Evolutionary conservation across 2,329 filamentous ascomycete genomes (phyloP).

Genomic region (Curvularia verruculosa): DNA sequence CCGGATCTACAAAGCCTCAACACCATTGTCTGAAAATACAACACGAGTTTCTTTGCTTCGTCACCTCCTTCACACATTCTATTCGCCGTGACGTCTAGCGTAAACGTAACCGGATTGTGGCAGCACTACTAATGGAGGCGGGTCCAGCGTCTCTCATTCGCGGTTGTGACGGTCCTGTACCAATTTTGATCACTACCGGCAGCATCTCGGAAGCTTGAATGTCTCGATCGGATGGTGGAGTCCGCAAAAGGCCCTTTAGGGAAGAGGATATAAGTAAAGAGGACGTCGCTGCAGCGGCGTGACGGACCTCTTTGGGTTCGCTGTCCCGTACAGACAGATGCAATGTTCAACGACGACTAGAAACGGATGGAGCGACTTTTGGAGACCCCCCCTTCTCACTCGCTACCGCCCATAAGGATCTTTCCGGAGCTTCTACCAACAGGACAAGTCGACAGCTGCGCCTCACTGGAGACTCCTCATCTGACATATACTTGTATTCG

Average conservation of each 20-base stretch:
- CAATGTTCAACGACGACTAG: conserved; percentile 16
- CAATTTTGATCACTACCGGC: conserved; percentile 28
- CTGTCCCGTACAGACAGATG: conserved; percentile 12
- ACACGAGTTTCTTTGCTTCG: background rate
- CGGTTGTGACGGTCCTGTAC: conserved; percentile 20
- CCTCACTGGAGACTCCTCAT: conserved; percentile 16
- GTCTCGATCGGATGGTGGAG: conserved; percentile 24
- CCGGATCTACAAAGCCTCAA: conserved; percentile 18
- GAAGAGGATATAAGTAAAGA: conserved; percentile 36
- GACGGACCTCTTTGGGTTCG: conserved; percentile 5
- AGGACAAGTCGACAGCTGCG: conserved; percentile 13
- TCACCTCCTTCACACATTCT: conserved; percentile 2
- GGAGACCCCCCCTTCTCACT: conserved; percentile 18
- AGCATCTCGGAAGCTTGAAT: conserved; percentile 33
- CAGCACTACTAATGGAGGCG: conserved; percentile 19
- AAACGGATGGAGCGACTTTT: conserved; percentile 22
- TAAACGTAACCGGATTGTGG: conserved; percentile 13
- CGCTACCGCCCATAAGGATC: conserved; percentile 20
- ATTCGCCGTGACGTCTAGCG: conserved; percentile 25
- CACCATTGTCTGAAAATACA: conserved; percentile 6
- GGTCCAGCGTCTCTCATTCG: conserved; percentile 32
- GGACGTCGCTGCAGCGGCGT: conserved; percentile 22
- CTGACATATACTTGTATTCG: conserved; percentile 15
- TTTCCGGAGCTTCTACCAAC: conserved; percentile 16
- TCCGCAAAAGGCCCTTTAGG: conserved; percentile 47